Evolutionary conservation across 2,329 filamentous ascomycete species (phyloP), one percentile per base, ranked within the genome.

Genomic region (Hyphodiscus sp.): DNA sequence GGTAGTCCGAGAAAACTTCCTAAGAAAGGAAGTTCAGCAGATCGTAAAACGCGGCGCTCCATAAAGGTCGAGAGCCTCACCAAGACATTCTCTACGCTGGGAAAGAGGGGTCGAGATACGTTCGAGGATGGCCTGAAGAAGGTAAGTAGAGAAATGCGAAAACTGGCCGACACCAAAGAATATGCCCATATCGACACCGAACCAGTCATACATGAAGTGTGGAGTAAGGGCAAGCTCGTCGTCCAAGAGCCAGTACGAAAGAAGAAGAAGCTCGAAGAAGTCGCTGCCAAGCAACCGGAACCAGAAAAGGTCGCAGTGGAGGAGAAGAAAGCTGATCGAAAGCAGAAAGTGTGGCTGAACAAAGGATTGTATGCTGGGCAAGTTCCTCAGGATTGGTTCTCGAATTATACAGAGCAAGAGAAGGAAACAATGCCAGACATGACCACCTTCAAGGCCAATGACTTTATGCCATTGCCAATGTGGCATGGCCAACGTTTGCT

Each of bases 291-390:
- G 53, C 53, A 49, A 19, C 23, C 47, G 9, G 43, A 50, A 45
- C 19, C 42, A 29, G 23, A 26, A 26, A 50, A 49, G 20, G 20
- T 30, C 23, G 19, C 45, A 9, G 42, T 45, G 19, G 48, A 51
- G 51, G 58, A 53, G 50, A 58, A 50, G 60, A 62, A 54, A 51
- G 68, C 46, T 9, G 58, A 54, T 23, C 60, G 54, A 33, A 65
- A 61, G 38, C 58, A 66, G 15, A 69, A 68, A 45, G 52, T 57
- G 41, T 97, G 88, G 80, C 75, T 95, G 51, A 76, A 78, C 50
- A 88, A 91, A 68, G 94, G 92, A 10, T 76, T 97, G 15, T 97
- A 95, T 65, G 85, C 89, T 0, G 94, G 94, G 26, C 92, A 96
- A 68, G 77, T 84, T 15, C 52, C 52, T 43, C 51, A 57, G 20